Evolutionary conservation across 306 rosid genomes (phyloP), one percentile per base, ranked within the genome.

Genomic region (Trifolium pratense): DNA sequence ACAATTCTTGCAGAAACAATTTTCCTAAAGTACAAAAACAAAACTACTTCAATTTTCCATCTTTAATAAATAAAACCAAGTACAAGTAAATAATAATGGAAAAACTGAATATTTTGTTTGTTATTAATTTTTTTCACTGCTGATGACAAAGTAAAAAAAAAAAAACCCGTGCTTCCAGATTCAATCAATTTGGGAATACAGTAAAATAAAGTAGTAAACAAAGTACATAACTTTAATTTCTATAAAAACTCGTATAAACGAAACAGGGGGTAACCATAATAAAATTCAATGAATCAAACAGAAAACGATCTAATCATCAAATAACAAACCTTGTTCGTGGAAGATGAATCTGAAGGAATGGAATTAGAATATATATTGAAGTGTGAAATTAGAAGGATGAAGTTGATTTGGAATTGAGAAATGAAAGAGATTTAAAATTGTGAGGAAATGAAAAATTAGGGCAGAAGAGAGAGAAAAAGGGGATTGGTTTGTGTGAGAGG

Each of bases 381-480:
- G 12, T 26, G 56, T 26, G 64, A 45, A 75, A 46, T 9, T 62
- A 34, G 39, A 55, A 53, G 57, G 20, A 64, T 4, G 45, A 10
- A 45, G 43, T 6, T 15, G 13, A 9, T 11, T 26, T 25, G 40
- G 56, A 52, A 59, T 37, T 14, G 48, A 70, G 70, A 69, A 55
- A 79, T 37, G 26, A 25, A 75, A 73, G 51, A 80, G 73, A 46
- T 21, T 57, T 20, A 4, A 81, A 68, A 53, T 53, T 20, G 25
- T 20, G 57, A 39, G 71, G 51, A 29, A 64, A 16, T 43, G 17
- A n/a, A 15, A 32, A 65, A 82, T 36, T 63, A 74, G 82, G 79
- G 80, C 60, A 64, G 49, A 73, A 42, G 68, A 52, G 77, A 71
- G 74, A 73, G 74, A 72, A 37, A 73, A 68, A 60, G 25, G 55